Evolutionary conservation across 1,139 yeast genomes (phyloP).

Genomic region (Pneumocystis wakefieldiae): DNA sequence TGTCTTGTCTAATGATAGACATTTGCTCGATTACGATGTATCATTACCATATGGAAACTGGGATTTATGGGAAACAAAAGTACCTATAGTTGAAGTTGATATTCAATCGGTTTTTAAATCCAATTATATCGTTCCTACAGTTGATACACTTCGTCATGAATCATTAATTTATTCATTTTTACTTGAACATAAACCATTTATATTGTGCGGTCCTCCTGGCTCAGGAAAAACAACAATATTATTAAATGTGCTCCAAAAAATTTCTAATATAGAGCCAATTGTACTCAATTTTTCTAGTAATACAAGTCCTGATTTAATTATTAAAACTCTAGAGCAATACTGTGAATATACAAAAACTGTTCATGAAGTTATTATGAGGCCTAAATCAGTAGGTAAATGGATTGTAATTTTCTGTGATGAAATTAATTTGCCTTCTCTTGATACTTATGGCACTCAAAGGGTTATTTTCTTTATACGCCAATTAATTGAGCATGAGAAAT

Average conservation of each 20-base stretch:
- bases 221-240: slow-evolving; percentile 93
- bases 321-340: slow-evolving; percentile 56
- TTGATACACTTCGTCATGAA: slow-evolving; percentile 63
- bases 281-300: slow-evolving; percentile 76
- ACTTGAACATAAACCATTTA: slow-evolving; percentile 42
- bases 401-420: slow-evolving; percentile 86
- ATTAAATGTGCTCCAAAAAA: slow-evolving; percentile 47
- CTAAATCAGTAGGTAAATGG: slow-evolving; percentile 52
- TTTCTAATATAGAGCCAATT: slow-evolving; percentile 44
- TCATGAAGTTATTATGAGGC: slow-evolving; percentile 41
- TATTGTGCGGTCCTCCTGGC: slow-evolving; percentile 94
- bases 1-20: slow-evolving; percentile 1
- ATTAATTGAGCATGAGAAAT: slow-evolving; percentile 58
- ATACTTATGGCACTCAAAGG: slow-evolving; percentile 60
- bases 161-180: slow-evolving; percentile 42
- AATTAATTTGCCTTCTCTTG: slow-evolving; percentile 63
- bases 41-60: slow-evolving; percentile 36
- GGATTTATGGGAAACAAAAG: slow-evolving; percentile 33
- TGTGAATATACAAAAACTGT: slow-evolving; percentile 46
- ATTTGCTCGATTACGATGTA: slow-evolving; percentile 34
- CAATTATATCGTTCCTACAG: slow-evolving; percentile 58
- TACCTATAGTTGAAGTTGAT: slow-evolving; percentile 39
- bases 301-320: slow-evolving; percentile 47
- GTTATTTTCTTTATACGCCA: slow-evolving; percentile 67
- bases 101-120: slow-evolving; percentile 51